Evolutionary conservation across 768 basidiomycete species (phyloP).

Genomic region (Termitomyces sp.): DNA sequence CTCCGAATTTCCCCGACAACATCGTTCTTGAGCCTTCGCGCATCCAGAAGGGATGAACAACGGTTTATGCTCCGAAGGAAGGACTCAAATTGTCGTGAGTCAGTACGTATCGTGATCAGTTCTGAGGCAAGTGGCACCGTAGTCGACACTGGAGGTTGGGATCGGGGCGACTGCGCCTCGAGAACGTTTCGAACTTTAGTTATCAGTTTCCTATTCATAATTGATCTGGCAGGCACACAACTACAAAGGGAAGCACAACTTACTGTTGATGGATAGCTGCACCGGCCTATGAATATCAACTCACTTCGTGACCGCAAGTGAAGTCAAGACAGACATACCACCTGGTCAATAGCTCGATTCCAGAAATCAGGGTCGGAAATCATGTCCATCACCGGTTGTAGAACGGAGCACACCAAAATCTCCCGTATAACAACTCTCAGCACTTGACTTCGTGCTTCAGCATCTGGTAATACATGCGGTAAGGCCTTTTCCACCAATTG

Average conservation of each 20-base stretch:
- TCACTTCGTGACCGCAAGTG: background rate
- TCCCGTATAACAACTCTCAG: slow-evolving; percentile 75
- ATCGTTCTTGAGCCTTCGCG: slow-evolving; percentile 86
- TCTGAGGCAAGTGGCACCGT: slow-evolving; percentile 43
- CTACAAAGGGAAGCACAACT: slow-evolving; percentile 3
- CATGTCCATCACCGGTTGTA: slow-evolving; percentile 90
- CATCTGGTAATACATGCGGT: slow-evolving; percentile 67
- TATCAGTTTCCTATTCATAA: slow-evolving; percentile 62
- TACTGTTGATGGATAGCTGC: slow-evolving; percentile 49
- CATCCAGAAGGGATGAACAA: slow-evolving; percentile 81
- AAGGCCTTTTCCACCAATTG: slow-evolving; percentile 66
- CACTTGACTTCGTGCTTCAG: slow-evolving; percentile 64
- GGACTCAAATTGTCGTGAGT: slow-evolving; percentile 80
- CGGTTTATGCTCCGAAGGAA: slow-evolving; percentile 83
- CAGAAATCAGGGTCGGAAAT: slow-evolving; percentile 94
- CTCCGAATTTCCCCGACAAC: slow-evolving; percentile 86
- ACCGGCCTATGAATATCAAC: slow-evolving; percentile 30
- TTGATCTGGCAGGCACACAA: slow-evolving; percentile 1
- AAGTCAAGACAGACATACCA: slow-evolving; percentile 46
- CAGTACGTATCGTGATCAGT: slow-evolving; percentile 77
- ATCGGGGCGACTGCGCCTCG: slow-evolving; percentile 69
- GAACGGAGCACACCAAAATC: slow-evolving; percentile 71
- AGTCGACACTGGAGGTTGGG: slow-evolving; percentile 35
- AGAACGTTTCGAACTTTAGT: slow-evolving; percentile 82
- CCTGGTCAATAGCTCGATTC: slow-evolving; percentile 89